Conservation (phyloP, 2,329 filamentous ascomycete species). For the Samsoniella hepiali region DNA sequence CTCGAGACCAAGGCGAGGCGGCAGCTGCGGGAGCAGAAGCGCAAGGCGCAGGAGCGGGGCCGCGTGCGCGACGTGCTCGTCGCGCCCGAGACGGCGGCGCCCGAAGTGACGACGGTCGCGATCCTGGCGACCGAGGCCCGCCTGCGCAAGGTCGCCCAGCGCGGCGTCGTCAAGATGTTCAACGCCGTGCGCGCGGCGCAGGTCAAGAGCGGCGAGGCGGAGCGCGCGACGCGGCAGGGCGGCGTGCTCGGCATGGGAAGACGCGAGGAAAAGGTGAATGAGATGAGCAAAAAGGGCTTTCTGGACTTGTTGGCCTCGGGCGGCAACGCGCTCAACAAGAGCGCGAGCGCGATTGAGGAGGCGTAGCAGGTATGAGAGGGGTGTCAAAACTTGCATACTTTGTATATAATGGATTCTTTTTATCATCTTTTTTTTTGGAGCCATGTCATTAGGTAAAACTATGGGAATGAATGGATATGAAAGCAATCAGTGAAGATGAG, state of each 20-base stretch:
- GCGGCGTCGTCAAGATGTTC: slow-evolving; percentile 93
- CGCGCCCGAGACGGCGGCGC: slow-evolving; percentile 51
- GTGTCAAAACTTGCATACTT: background rate
- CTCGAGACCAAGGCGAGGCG: slow-evolving; percentile 78
- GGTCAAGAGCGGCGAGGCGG: slow-evolving; percentile 78
- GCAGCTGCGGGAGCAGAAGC: slow-evolving; percentile 77
- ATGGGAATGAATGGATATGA: slow-evolving; percentile 15
- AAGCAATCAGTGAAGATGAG: too few species aligned
- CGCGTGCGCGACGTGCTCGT: slow-evolving; percentile 82
- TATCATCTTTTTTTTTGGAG: slow-evolving; percentile 7
- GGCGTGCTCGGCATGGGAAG: slow-evolving; percentile 76
- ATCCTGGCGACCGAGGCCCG: slow-evolving; percentile 71
- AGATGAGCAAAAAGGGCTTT: slow-evolving; percentile 97
- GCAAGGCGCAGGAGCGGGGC: slow-evolving; percentile 76
- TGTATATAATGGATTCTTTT: slow-evolving; percentile 19
- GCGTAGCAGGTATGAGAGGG: slow-evolving; percentile 36
- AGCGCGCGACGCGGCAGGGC: slow-evolving; percentile 63
- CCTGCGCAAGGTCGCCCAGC: slow-evolving; percentile 82
- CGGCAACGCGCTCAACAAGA: slow-evolving; percentile 58
- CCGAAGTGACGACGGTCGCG: slow-evolving; percentile 47
- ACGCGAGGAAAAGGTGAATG: slow-evolving; percentile 83
- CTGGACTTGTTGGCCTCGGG: slow-evolving; percentile 78
- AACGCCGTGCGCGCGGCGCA: slow-evolving; percentile 93
- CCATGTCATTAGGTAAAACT: background rate
- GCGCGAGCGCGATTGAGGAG: slow-evolving; percentile 53